A percentile compares a stretch with the other conserved stretches of the same genome.
phyloP scores from a whole-genome alignment of 1,139 yeast species.

The Scheffersomyces parashehatae region DNA sequence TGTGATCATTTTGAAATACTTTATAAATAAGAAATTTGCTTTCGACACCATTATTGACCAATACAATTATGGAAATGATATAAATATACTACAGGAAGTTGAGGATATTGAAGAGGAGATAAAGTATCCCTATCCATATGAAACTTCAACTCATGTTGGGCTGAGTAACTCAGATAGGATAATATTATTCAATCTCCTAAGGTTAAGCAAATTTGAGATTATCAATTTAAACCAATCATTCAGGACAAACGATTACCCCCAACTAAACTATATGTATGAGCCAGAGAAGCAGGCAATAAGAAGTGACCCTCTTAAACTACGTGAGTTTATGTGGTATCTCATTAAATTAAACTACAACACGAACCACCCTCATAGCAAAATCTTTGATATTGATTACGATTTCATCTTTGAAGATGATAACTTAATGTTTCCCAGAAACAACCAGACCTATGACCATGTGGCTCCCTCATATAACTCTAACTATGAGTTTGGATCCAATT shows the following conservation, averaged over 20 bases:
- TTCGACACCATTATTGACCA: slow-evolving; percentile 4
- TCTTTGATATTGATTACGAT: slow-evolving; percentile 15
- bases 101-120: too few species aligned
- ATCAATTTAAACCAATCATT: slow-evolving; percentile 25
- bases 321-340: slow-evolving; percentile 34
- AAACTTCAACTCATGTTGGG: too few species aligned
- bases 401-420: slow-evolving; percentile 11
- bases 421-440: slow-evolving; percentile 4
- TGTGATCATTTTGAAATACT: slow-evolving; percentile 31
- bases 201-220: slow-evolving; percentile 28
- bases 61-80: too few species aligned
- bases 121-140: too few species aligned
- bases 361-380: slow-evolving; percentile 18
- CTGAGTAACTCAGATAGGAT: too few species aligned
- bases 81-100: too few species aligned
- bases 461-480: too few species aligned
- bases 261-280: slow-evolving; percentile 9
- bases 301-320: slow-evolving; percentile 29
- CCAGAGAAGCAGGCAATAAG: slow-evolving; percentile 3
- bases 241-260: slow-evolving; percentile 24
- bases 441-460: too few species aligned
- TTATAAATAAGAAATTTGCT: slow-evolving; percentile 21
- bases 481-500: too few species aligned
- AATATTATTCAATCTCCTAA: slow-evolving; percentile 7
- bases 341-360: slow-evolving; percentile 27